Conservation (phyloP, 2,329 filamentous ascomycete genomes). For the Alternaria triticina region DNA sequence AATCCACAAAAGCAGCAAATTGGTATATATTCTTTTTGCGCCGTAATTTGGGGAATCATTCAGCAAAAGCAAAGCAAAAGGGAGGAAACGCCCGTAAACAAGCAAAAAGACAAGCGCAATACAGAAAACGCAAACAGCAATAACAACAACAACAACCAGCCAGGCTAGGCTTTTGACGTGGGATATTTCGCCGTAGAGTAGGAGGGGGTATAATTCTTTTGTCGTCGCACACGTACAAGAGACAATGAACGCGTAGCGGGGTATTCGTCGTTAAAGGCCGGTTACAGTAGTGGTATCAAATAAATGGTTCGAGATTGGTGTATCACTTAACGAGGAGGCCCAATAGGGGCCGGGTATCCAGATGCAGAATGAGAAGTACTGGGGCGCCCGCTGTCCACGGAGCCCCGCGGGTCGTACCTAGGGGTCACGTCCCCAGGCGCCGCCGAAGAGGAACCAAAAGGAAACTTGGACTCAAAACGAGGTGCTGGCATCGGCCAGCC, state of each 20-base stretch:
- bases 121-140: constrained; percentile 27
- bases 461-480: constrained; percentile 65
- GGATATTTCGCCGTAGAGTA: constrained; percentile 38
- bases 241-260: constrained; percentile 36
- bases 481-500: constrained; percentile 49
- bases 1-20: constrained; percentile 43
- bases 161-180: constrained; percentile 44
- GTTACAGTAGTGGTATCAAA: constrained; percentile 40
- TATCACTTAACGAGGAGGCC: constrained; percentile 80
- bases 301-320: constrained; percentile 34
- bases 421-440: constrained; percentile 80
- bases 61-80: constrained; percentile 30
- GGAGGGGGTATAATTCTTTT: constrained; percentile 52
- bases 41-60: constrained; percentile 46
- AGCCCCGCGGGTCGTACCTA: constrained; percentile 81
- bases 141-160: constrained; percentile 33
- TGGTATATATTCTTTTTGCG: constrained; percentile 53
- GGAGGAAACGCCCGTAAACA: constrained; percentile 20
- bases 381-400: constrained; percentile 88
- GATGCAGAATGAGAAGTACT: constrained; percentile 96
- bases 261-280: constrained; percentile 48
- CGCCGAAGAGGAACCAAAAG: constrained; percentile 60
- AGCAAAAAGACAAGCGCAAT: constrained; percentile 16
- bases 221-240: constrained; percentile 40
- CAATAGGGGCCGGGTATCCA: constrained; percentile 93